A percentile compares a stretch with the other conserved stretches of the same genome.
Evolutionary conservation across 2,329 filamentous ascomycete genomes (phyloP).

Genomic region (Ceratocystis colombiana): DNA sequence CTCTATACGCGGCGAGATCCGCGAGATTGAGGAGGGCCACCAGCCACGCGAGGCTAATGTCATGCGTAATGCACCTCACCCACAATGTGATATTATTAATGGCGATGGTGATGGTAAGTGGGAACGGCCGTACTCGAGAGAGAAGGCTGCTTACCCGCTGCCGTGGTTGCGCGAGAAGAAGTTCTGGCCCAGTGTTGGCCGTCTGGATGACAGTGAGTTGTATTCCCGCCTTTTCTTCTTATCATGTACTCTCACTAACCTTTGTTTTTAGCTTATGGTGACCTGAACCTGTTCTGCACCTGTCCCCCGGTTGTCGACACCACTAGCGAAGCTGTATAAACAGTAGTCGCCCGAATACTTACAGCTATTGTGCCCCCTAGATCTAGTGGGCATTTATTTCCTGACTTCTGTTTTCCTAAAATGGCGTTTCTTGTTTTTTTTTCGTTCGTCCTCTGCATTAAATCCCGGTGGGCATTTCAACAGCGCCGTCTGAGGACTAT

Average conservation of each 20-base stretch:
- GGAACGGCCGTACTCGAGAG: conserved; percentile 69
- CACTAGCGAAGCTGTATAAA: conserved; percentile 31
- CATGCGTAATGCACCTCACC: conserved; percentile 81
- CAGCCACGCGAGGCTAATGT: conserved; percentile 69
- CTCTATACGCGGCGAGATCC: conserved; percentile 75
- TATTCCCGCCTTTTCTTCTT: neutral
- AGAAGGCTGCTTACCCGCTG: conserved; percentile 79
- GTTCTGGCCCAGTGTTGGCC: conserved; percentile 84
- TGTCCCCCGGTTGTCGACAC: conserved; percentile 72
- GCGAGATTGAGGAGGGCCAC: conserved; percentile 68
- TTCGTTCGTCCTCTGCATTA: neutral
- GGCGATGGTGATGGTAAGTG: conserved; percentile 50
- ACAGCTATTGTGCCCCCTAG: neutral
- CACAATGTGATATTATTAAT: conserved; percentile 65
- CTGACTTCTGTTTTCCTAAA: neutral
- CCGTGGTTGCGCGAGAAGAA: conserved; percentile 84
- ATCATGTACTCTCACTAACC: no score
- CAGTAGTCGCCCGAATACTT: neutral
- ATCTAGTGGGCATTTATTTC: neutral
- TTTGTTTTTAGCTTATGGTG: conserved; percentile 60
- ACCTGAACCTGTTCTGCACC: conserved; percentile 89
- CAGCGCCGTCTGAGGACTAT: conserved; percentile 5
- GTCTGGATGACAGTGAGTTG: conserved; percentile 73
- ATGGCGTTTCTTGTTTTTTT: conserved; percentile 24
- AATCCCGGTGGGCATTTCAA: conserved; percentile 21